A percentile compares a stretch with the other conserved stretches of the same genome.
These are phyloP conservation scores for Pichia gijzeniarum DNA, from an alignment of 805 yeast species.

Conservation along the genomic window DNA sequence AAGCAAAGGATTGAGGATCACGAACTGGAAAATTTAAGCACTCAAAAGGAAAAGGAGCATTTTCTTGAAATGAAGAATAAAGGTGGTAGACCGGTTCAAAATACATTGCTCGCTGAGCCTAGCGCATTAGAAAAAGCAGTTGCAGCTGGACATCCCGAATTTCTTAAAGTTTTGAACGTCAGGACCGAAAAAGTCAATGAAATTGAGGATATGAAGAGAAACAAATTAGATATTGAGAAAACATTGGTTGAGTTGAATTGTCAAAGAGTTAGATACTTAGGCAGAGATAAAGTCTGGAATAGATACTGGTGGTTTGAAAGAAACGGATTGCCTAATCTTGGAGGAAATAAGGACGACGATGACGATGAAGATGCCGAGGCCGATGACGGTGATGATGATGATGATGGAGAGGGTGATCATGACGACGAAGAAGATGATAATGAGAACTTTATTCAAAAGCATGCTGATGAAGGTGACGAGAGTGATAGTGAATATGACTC, in stretches of 20 bases:
- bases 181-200: slow-evolving; percentile 36
- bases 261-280: slow-evolving; percentile 70
- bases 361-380: too few species aligned
- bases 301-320: slow-evolving; percentile 94
- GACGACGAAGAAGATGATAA: slow-evolving; percentile 28
- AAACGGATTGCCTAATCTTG: slow-evolving; percentile 62
- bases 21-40: slow-evolving; percentile 16
- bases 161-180: slow-evolving; percentile 37
- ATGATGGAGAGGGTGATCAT: slow-evolving; percentile 23
- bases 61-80: slow-evolving; percentile 11
- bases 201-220: slow-evolving; percentile 41
- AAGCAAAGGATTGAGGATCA: slow-evolving; percentile 20
- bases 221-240: slow-evolving; percentile 50
- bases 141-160: slow-evolving; percentile 37
- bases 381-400: slow-evolving; percentile 32
- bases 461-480: slow-evolving; percentile 38
- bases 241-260: slow-evolving; percentile 63
- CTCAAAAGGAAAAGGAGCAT: slow-evolving; percentile 15
- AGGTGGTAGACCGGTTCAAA: slow-evolving; percentile 26
- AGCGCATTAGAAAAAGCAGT: slow-evolving; percentile 32
- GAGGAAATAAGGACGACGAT: slow-evolving; percentile 19
- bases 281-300: slow-evolving; percentile 78
- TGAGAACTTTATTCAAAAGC: slow-evolving; percentile 31
- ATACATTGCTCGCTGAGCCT: slow-evolving; percentile 25
- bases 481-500: slow-evolving; percentile 41